Conservation (phyloP, 2,329 filamentous ascomycete genomes). For the Botrytis medusae region DNA sequence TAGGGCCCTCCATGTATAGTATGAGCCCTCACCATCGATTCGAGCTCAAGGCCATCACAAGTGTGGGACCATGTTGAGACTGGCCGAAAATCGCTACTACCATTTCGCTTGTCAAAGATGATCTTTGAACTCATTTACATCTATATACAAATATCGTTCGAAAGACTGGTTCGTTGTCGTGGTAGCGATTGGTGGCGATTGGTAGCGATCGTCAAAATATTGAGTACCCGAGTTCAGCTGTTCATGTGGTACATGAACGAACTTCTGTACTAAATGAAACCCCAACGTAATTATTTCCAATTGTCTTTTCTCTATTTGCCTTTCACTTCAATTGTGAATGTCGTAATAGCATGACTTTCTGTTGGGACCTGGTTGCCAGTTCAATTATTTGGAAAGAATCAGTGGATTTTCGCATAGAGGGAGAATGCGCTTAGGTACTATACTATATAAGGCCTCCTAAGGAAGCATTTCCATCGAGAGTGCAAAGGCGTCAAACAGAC, state of each 20-base stretch:
- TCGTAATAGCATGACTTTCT: no score
- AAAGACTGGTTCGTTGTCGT: neutral
- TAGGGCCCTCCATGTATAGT: neutral
- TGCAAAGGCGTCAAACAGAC: slow-evolving; percentile 1
- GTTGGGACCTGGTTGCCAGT: neutral
- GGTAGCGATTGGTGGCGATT: neutral
- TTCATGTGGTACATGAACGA: neutral
- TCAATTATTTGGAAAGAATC: neutral
- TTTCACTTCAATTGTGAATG: neutral
- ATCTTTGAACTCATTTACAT: neutral
- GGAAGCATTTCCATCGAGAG: neutral
- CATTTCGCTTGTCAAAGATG: neutral
- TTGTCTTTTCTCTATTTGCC: no score
- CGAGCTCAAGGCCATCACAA: neutral
- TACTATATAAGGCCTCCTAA: neutral
- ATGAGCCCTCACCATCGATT: neutral
- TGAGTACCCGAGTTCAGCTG: neutral
- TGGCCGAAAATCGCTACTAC: neutral
- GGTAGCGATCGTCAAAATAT: neutral
- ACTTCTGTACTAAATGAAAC: neutral
- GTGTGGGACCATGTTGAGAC: neutral
- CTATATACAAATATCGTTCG: neutral
- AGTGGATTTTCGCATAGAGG: neutral
- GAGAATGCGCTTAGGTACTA: neutral
- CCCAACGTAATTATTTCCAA: neutral